A percentile compares a stretch with the other conserved stretches of the same genome.
phyloP scores from a whole-genome alignment of 305 asterid genomes.

The Fraxinus latifolia region DNA sequence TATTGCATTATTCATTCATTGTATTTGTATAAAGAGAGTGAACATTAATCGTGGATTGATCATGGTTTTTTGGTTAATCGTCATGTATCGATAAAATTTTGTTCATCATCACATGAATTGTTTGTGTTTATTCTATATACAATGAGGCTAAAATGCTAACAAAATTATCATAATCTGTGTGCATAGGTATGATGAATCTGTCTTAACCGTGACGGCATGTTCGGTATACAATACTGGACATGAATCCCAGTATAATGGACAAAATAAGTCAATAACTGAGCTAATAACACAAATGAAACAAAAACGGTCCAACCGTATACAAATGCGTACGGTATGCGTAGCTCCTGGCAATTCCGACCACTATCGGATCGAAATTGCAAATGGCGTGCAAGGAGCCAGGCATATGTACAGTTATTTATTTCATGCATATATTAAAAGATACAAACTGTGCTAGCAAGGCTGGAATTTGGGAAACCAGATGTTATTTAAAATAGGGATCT shows the following conservation, averaged over 20 bases:
- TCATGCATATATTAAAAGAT: background rate
- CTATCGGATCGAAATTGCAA: conserved; percentile 18
- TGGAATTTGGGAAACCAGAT: background rate
- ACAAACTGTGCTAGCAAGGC: background rate
- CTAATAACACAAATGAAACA: background rate
- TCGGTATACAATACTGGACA: background rate
- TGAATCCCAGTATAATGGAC: background rate
- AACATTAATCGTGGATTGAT: background rate
- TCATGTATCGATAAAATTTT: background rate
- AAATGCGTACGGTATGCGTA: conserved; percentile 28
- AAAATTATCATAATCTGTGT: background rate
- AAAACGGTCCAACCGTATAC: background rate
- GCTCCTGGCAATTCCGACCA: conserved; percentile 40
- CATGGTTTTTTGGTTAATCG: background rate
- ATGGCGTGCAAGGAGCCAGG: conserved; percentile 71
- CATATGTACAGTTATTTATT: conserved; percentile 14
- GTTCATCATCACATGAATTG: background rate
- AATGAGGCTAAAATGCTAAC: background rate
- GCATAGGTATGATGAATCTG: background rate
- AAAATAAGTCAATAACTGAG: background rate
- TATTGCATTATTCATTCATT: conserved; percentile 9
- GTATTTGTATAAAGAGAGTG: conserved; percentile 21
- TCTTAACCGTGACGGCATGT: background rate
- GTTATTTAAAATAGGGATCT: background rate
- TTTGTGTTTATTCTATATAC: background rate